These are phyloP conservation scores for Solanum verrucosum DNA, from an alignment of 257 asterid species.

Conservation along the genomic window DNA sequence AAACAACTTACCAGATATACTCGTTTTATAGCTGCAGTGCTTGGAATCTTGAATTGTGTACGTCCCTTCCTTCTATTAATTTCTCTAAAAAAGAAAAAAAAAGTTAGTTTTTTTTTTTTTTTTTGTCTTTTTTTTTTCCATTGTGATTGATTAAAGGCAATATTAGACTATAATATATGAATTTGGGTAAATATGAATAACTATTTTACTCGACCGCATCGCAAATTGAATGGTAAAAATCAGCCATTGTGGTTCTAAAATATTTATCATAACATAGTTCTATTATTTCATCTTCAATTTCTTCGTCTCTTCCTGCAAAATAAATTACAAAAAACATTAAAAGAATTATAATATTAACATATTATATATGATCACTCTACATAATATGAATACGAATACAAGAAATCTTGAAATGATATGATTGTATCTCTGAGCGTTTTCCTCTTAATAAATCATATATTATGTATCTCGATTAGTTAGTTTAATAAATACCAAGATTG, in stretches of 20 bases:
- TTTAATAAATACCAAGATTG: too few species aligned
- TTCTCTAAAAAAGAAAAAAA: constrained; percentile 27
- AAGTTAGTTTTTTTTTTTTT: not conserved
- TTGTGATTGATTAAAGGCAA: not conserved
- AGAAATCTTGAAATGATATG: not conserved
- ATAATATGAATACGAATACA: not conserved
- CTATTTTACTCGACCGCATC: constrained; percentile 47
- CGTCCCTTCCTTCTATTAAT: constrained; percentile 49
- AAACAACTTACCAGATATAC: constrained; percentile 30
- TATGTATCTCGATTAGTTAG: too few species aligned
- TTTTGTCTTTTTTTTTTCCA: too few species aligned
- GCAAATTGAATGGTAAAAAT: constrained; percentile 62
- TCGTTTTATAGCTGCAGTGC: constrained; percentile 19
- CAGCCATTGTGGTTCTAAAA: constrained; percentile 24
- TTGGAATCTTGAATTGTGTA: constrained; percentile 58
- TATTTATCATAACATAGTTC: constrained; percentile 36
- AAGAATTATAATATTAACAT: not conserved
- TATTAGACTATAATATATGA: not conserved
- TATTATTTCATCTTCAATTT: constrained; percentile 17
- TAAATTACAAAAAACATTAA: not conserved
- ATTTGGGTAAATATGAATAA: not conserved
- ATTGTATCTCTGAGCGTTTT: too few species aligned
- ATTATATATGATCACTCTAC: not conserved
- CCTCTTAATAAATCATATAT: not conserved
- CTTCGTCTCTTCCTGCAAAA: constrained; percentile 41